These are phyloP conservation scores for Colletotrichum viniferum DNA, from an alignment of 2,329 filamentous ascomycete species.

Conservation along the genomic window DNA sequence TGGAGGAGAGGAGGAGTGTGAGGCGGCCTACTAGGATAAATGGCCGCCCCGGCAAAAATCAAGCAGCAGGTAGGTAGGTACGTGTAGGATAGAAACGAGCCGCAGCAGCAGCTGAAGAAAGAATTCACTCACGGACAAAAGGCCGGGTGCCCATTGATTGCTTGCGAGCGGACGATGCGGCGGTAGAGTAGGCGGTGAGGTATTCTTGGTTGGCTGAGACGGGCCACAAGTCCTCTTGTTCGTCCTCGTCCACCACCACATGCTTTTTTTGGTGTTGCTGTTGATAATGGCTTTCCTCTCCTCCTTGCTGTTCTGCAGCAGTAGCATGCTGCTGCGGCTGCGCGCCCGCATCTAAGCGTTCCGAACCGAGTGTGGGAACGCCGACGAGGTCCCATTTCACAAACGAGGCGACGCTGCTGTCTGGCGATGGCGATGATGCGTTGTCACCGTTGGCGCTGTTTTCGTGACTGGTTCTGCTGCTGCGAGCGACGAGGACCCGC, in stretches of 20 bases:
- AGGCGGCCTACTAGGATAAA: not conserved
- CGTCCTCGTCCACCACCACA: slow-evolving; percentile 17
- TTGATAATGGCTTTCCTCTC: not conserved
- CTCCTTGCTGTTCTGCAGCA: not conserved
- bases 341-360: not conserved
- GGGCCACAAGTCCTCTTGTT: slow-evolving; percentile 32
- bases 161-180: slow-evolving; percentile 32
- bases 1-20: not conserved
- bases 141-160: slow-evolving; percentile 31
- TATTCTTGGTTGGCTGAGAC: slow-evolving; percentile 31
- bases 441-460: not conserved
- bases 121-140: slow-evolving; percentile 38
- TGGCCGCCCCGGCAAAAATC: not conserved
- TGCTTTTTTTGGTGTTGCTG: not conserved
- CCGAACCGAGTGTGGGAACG: not conserved
- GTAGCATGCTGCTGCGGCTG: not conserved
- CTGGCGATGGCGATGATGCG: not conserved
- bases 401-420: not conserved
- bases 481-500: slow-evolving; percentile 37
- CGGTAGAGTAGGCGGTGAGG: slow-evolving; percentile 35
- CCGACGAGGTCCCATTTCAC: slow-evolving; percentile 22
- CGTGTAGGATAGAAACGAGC: not conserved
- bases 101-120: not conserved
- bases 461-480: not conserved
- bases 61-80: not conserved